Evolutionary conservation across 2,329 filamentous ascomycete species (phyloP), one percentile per base, ranked within the genome.

Genomic region (Cercospora sp.): DNA sequence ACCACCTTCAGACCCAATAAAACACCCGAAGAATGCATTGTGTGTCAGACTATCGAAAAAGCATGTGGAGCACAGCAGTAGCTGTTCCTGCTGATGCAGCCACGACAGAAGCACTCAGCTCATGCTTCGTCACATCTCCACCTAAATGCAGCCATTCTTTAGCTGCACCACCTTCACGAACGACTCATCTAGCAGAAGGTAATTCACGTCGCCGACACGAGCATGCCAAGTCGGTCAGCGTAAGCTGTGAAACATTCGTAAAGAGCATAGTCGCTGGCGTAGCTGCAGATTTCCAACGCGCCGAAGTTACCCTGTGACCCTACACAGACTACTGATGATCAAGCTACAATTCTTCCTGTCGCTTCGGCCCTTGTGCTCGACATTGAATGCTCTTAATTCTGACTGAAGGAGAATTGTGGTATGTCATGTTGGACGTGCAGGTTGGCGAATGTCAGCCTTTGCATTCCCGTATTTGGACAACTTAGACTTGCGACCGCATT

Each of bases 41-140:
- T 55, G 48, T 55, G 48, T 55, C 33, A 53, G 48, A 53, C 9
- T n/a, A 2, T 26, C 48, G 12, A 53, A 12, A 16, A 13, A 2
- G 3, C n/a, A 4, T 6, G 1, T 26, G 48, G 3, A 28, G 20
- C 48, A 53, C 48, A 53, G 48, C 48, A 53, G 48, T 55, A 55
- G 48, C 23, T 30, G 48, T 55, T 16, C 23, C 13, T 53, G 6
- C 23, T 16, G 23, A 55, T 55, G 48, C 48, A 55, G 5, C 6
- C 23, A 28, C 13, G 5, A 7, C 48, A 55, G 45, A 3, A 20
- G 48, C 48, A 55, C 55, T n/a, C 55, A 20, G 30, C 55, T 23
- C 55, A 18, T 59, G 30, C 55, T 31, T 20, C 55, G 55, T 59
- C 55, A 59, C 55, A 23, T 59, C 55, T 36, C 55, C 55, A 59